Base-by-base conservation (phyloP, 116 monocot species). In the Dioscorea cayenensis region DNA sequence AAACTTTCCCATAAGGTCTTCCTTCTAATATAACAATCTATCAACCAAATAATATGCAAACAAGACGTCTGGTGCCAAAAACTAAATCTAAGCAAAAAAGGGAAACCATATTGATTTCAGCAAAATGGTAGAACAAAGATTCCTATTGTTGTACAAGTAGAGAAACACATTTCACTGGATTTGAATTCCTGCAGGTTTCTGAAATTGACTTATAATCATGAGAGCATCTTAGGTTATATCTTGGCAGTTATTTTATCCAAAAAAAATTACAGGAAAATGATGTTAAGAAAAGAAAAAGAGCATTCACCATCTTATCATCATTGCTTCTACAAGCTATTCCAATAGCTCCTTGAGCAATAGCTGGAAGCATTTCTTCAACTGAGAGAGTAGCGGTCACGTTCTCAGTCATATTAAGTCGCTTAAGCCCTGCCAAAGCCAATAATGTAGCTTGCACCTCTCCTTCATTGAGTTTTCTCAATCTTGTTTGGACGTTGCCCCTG, bases 311-410 rank as follows among this genome's bases (percentile, higher is more conserved):
- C 60, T 61, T 89, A 28, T 95, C 92, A 78, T 95, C 95, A 49
- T 84, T 76, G 70, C 70, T 82, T 95, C 92, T 87, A 76, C 95
- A 95, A 73, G 95, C 95, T 74, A 95, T 95, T 71, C 95, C 95
- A 69, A 95, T 95, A 66, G 95, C 95, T 67, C 95, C 95, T 84
- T 96, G 96, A 37, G 92, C 92, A 74, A 96, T 88, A 67, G 96
- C 96, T 52, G 92, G 96, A 51, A 96, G 96, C 96, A 96, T 96
- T 73, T 96, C 96, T 70, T 96, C 92, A 37, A 86, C 66, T 14
- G 96, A 81, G 2, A 95, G 68, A 80, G 85, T 82, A 72, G 79
- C 73, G 20, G 95, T 92, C 28, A 89, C 89, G 77, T 65, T 92
- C 64, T 95, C 95, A 11, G 83, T 82, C 95, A 95, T 95, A 65